A percentile compares a stretch with the other conserved stretches of the same genome.
Evolutionary conservation across 352 stramenopile species (phyloP).

Genomic region (Globisporangium viniferum): DNA sequence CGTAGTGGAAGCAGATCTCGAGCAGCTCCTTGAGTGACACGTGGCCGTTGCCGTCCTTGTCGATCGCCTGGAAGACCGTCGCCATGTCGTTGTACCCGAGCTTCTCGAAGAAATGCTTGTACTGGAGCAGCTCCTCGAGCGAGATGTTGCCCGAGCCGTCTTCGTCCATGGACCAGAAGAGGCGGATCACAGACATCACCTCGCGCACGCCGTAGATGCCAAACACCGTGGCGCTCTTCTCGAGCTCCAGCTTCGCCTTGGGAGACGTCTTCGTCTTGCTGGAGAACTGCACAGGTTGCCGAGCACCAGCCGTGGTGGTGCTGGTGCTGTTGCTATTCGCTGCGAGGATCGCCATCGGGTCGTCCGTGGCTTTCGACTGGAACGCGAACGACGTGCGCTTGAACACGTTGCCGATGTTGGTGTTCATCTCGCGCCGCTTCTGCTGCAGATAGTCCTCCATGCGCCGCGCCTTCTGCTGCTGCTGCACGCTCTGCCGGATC

Average conservation of each 20-base stretch:
- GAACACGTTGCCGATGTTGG: conserved; percentile 69
- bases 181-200: conserved; percentile 71
- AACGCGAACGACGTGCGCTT: conserved; percentile 58
- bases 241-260: conserved; percentile 17
- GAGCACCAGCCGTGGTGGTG: background rate
- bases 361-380: conserved; percentile 17
- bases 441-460: conserved; percentile 75
- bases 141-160: conserved; percentile 60
- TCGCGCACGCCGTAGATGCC: conserved; percentile 67
- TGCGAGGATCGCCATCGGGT: conserved; percentile 5
- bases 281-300: background rate
- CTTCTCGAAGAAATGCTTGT: conserved; percentile 61
- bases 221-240: conserved; percentile 42
- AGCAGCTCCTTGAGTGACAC: conserved; percentile 61
- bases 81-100: conserved; percentile 60
- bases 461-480: conserved; percentile 49
- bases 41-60: conserved; percentile 56
- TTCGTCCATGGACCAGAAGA: conserved; percentile 74
- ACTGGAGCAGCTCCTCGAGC: conserved; percentile 49
- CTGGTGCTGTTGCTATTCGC: background rate
- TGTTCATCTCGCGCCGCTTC: conserved; percentile 62
- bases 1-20: conserved; percentile 65
- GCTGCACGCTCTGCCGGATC: conserved; percentile 25
- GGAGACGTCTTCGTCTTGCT: background rate
- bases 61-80: conserved; percentile 67